Percentiles rank a stretch among this genome's conserved stretches.
These are phyloP conservation scores for Coniella vitis DNA, from an alignment of 2,329 filamentous ascomycete genomes.

Conservation along the genomic window DNA sequence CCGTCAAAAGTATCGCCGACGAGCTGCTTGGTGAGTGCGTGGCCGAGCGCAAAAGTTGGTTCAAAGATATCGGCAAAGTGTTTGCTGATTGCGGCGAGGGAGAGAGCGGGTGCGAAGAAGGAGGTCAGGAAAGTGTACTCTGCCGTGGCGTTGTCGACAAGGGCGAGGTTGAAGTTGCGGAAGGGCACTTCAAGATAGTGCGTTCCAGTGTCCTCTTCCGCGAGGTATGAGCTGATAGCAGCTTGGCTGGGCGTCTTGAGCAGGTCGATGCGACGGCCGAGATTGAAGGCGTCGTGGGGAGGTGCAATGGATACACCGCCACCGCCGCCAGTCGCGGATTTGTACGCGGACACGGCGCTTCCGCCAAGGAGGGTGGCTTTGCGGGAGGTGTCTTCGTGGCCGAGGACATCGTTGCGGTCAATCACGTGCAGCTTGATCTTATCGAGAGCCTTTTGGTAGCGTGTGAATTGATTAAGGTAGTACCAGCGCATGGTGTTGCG, in stretches of 20 bases:
- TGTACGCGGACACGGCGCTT: slow-evolving; percentile 39
- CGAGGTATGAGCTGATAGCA: slow-evolving; percentile 80
- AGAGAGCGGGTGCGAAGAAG: slow-evolving; percentile 76
- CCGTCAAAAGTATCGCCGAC: slow-evolving; percentile 74
- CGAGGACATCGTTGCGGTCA: slow-evolving; percentile 78
- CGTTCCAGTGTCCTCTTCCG: slow-evolving; percentile 78
- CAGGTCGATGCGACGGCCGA: slow-evolving; percentile 80
- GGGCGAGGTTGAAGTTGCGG: slow-evolving; percentile 86
- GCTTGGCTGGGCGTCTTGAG: slow-evolving; percentile 66
- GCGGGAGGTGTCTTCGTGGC: slow-evolving; percentile 65
- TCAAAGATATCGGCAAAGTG: slow-evolving; percentile 87
- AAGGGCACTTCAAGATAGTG: slow-evolving; percentile 91
- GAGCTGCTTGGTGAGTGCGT: slow-evolving; percentile 67
- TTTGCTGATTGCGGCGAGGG: slow-evolving; percentile 69
- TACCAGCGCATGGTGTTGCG: slow-evolving; percentile 99
- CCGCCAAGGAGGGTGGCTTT: slow-evolving; percentile 53
- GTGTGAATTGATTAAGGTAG: slow-evolving; percentile 82
- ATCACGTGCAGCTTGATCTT: slow-evolving; percentile 78
- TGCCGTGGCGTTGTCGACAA: slow-evolving; percentile 88
- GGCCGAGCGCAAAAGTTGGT: slow-evolving; percentile 79
- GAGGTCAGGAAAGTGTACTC: slow-evolving; percentile 91
- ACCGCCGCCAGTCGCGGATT: no score
- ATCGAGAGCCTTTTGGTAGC: slow-evolving; percentile 77
- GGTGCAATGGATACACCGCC: slow-evolving; percentile 20
- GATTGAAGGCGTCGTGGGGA: slow-evolving; percentile 78